These are phyloP conservation scores for Venturia asperata DNA, from an alignment of 2,329 filamentous ascomycete genomes.

Conservation along the genomic window DNA sequence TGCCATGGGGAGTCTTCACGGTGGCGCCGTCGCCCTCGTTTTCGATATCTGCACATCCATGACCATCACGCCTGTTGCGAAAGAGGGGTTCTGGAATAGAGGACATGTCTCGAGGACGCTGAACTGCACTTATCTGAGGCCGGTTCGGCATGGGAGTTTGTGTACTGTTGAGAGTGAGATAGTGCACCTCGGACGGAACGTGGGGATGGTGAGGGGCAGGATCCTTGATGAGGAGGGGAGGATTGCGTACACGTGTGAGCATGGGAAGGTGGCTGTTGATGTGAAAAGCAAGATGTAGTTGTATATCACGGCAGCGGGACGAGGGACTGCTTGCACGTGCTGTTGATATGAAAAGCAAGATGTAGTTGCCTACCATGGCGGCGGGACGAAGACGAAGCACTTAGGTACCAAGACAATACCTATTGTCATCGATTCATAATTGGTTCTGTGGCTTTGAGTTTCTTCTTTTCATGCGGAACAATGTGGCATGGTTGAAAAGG, in stretches of 20 bases:
- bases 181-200: slow-evolving; percentile 37
- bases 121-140: slow-evolving; percentile 41
- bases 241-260: slow-evolving; percentile 8
- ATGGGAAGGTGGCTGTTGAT: slow-evolving; percentile 6
- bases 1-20: slow-evolving; percentile 43
- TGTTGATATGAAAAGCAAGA: background rate
- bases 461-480: too few relatives aligned
- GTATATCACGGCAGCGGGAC: too few relatives aligned
- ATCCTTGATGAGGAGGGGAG: slow-evolving; percentile 24
- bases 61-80: slow-evolving; percentile 29
- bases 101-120: slow-evolving; percentile 38
- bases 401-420: too few relatives aligned
- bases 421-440: too few relatives aligned
- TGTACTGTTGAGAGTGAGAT: slow-evolving; percentile 39
- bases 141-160: slow-evolving; percentile 34
- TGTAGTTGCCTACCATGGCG: too few relatives aligned
- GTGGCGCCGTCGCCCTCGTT: slow-evolving; percentile 48
- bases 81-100: slow-evolving; percentile 37
- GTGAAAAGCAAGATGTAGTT: too few relatives aligned
- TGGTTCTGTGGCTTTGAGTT: too few relatives aligned
- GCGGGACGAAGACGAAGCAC: too few relatives aligned
- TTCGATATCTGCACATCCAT: slow-evolving; percentile 48
- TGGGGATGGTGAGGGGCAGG: slow-evolving; percentile 35
- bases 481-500: too few relatives aligned
- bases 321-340: too few relatives aligned